Conservation (phyloP, 2,329 filamentous ascomycete genomes). For the Bipolaris gigantea region DNA sequence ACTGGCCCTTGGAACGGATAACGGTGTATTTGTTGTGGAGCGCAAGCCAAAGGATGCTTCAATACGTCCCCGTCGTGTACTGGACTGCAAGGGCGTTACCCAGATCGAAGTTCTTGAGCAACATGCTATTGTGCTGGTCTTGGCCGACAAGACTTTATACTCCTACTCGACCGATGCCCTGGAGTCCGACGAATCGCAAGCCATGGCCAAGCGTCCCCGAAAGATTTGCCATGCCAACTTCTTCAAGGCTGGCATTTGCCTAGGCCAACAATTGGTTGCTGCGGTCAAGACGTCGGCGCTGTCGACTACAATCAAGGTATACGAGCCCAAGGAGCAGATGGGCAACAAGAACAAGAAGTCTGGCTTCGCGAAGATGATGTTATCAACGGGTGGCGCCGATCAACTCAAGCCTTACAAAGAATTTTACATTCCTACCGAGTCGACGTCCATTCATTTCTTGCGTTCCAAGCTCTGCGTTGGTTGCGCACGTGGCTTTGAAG, state of each 20-base stretch:
- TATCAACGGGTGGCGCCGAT: conserved; percentile 81
- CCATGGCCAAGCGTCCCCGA: conserved; percentile 81
- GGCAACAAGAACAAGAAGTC: conserved; percentile 94
- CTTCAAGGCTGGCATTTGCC: conserved; percentile 95
- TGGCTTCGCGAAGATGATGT: conserved; percentile 96
- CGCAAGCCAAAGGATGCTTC: conserved; percentile 81
- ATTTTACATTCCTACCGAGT: conserved; percentile 98
- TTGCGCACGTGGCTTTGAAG: conserved; percentile 93
- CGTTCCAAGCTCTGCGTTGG: conserved; percentile 96
- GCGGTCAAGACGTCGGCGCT: conserved; percentile 93
- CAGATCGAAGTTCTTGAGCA: conserved; percentile 97
- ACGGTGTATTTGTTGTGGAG: conserved; percentile 88
- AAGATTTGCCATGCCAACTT: conserved; percentile 99
- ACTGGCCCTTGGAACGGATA: conserved; percentile 90
- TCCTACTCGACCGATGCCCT: conserved; percentile 87
- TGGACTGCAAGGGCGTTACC: conserved; percentile 85
- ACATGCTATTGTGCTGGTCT: conserved; percentile 85
- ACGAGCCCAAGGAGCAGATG: conserved; percentile 93
- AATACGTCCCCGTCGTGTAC: conserved; percentile 74
- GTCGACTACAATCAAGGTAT: conserved; percentile 98
- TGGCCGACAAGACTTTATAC: conserved; percentile 89
- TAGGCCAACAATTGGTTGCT: conserved; percentile 91
- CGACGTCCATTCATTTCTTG: conserved; percentile 96
- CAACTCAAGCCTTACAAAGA: conserved; percentile 83
- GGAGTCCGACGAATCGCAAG: conserved; percentile 74